Conservation (phyloP, 176 grass and related monocot species). For the Alopecurus myosuroides region DNA sequence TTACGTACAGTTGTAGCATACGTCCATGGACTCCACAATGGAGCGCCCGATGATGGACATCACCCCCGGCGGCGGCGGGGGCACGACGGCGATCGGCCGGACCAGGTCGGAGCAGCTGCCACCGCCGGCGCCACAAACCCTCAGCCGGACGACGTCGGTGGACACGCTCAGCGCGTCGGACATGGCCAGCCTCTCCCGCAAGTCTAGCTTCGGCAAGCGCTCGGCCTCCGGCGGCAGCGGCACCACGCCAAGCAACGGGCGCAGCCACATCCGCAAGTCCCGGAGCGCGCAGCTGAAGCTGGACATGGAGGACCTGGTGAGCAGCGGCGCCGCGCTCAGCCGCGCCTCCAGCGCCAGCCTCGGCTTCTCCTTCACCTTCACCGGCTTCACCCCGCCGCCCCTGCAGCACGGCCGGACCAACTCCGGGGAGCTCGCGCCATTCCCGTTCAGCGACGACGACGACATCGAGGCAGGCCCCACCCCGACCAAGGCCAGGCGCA, state of each 20-base stretch:
- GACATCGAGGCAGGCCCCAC: constrained; percentile 43
- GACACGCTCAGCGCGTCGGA: constrained; percentile 54
- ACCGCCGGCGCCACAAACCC: constrained; percentile 16
- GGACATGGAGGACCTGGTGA: constrained; percentile 72
- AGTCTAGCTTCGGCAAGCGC: constrained; percentile 50
- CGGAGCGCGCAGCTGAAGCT: constrained; percentile 80
- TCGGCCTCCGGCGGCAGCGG: constrained; percentile 36
- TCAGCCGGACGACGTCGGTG: constrained; percentile 73
- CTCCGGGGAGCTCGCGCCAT: not conserved
- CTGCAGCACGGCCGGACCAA: constrained; percentile 5
- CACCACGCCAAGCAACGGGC: not conserved
- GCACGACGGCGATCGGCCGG: constrained; percentile 22
- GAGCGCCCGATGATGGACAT: constrained; percentile 16
- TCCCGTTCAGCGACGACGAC: constrained; percentile 75
- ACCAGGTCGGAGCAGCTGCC: constrained; percentile 62
- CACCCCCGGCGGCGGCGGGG: not conserved
- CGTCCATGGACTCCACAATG: constrained; percentile 19
- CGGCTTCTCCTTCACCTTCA: constrained; percentile 95
- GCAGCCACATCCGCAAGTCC: constrained; percentile 67
- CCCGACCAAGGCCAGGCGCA: constrained; percentile 30
- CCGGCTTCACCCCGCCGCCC: constrained; percentile 87
- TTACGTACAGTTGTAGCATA: too few relatives aligned
- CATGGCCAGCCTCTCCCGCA: constrained; percentile 31
- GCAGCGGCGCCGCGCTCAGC: constrained; percentile 75
- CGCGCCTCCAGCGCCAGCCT: constrained; percentile 96